These are phyloP conservation scores for Neocucurbitaria cava DNA, from an alignment of 2,329 filamentous ascomycete genomes.

Conservation along the genomic window DNA sequence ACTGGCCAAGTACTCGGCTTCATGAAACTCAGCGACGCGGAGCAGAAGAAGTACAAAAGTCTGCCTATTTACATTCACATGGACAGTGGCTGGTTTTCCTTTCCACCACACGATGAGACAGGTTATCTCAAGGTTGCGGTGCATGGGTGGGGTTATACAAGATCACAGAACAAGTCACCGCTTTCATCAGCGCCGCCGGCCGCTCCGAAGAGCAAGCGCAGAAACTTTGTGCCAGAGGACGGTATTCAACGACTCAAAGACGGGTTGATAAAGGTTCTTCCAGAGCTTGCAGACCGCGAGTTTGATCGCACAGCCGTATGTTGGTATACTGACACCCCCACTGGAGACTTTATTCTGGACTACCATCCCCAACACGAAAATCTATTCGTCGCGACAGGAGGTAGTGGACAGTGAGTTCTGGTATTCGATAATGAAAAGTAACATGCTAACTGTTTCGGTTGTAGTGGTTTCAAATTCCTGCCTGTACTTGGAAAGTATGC, in stretches of 20 bases:
- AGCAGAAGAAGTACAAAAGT: slow-evolving; percentile 2
- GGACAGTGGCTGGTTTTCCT: slow-evolving; percentile 59
- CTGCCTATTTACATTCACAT: slow-evolving; percentile 30
- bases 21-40: slow-evolving; percentile 9
- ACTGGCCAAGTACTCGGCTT: slow-evolving; percentile 15
- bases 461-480: slow-evolving; percentile 32
- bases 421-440: background rate
- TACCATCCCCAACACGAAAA: slow-evolving; percentile 69
- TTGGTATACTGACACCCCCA: slow-evolving; percentile 78
- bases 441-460: background rate
- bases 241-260: slow-evolving; percentile 8
- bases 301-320: slow-evolving; percentile 71
- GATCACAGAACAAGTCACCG: slow-evolving; percentile 4
- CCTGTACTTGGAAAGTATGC: slow-evolving; percentile 23
- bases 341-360: slow-evolving; percentile 74
- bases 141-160: slow-evolving; percentile 70
- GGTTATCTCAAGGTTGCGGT: slow-evolving; percentile 72
- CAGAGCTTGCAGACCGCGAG: slow-evolving; percentile 61
- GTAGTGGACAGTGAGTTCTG: slow-evolving; percentile 61
- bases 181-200: slow-evolving; percentile 28
- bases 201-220: slow-evolving; percentile 49
- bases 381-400: slow-evolving; percentile 68
- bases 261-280: slow-evolving; percentile 12
- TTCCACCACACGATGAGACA: slow-evolving; percentile 58
- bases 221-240: slow-evolving; percentile 19